phyloP scores from a whole-genome alignment of 75 land plant genomes.

The Ceratopteris richardii region DNA sequence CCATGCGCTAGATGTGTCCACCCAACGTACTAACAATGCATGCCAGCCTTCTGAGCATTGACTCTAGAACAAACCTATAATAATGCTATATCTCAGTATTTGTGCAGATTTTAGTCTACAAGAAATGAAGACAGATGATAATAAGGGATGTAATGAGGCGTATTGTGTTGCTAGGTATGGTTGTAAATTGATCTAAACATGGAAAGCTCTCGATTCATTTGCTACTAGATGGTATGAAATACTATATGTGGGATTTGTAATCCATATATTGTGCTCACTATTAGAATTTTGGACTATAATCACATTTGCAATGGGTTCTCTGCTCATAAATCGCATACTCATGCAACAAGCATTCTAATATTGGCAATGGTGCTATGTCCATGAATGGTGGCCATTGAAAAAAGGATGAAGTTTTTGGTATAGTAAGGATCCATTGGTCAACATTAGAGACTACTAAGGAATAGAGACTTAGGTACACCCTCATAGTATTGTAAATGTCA shows the following conservation, averaged over 20 bases:
- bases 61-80: conserved; percentile 22
- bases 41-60: conserved; percentile 35
- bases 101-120: conserved; percentile 20
- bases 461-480: conserved; percentile 53
- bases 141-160: conserved; percentile 19
- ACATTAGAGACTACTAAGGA: conserved; percentile 49
- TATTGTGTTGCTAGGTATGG: conserved; percentile 52
- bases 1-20: conserved; percentile 43
- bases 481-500: conserved; percentile 42
- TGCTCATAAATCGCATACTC: not conserved
- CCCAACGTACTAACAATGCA: conserved; percentile 30
- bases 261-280: conserved; percentile 62
- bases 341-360: too few relatives aligned
- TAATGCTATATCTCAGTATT: conserved; percentile 36
- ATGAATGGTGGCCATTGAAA: not conserved
- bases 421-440: conserved; percentile 55
- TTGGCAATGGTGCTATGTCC: not conserved
- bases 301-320: conserved; percentile 14
- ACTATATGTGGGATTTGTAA: conserved; percentile 69
- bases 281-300: conserved; percentile 67
- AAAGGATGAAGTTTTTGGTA: conserved; percentile 47
- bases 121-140: conserved; percentile 26
- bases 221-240: conserved; percentile 41
- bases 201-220: conserved; percentile 29
- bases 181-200: conserved; percentile 40